Base-by-base conservation (phyloP, 2,329 filamentous ascomycete genomes). In the Phyllachora maydis region DNA sequence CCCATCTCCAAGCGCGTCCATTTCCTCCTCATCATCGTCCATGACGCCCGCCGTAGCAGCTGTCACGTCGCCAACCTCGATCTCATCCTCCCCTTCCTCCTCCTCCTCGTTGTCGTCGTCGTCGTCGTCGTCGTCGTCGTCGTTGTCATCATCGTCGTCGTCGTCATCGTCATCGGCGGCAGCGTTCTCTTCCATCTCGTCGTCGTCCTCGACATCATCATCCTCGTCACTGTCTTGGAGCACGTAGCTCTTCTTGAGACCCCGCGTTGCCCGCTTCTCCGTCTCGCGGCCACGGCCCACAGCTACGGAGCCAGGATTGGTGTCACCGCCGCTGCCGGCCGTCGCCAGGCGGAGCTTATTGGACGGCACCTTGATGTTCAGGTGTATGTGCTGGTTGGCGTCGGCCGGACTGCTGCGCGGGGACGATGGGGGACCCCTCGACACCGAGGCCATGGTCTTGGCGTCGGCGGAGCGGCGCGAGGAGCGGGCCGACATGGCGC, bases 231-330 rank as follows among this genome's bases (percentile, higher is more conserved):
- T 39, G 3, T 46, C 50, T 30, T 66, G 62, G 13, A 69, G 57
- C 17, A 65, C 58, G 26, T 68, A 68, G 33, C 54, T 66, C 45
- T 66, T 67, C 44, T 64, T 63, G 11, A 50, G 52, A 5, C 56
- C 58, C 6, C 61, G 54, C 28, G 58, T 63, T 5, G 38, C 32
- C 23, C 62, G 51, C 34, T 59, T 61, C 18, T 56, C 54, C 14
- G 51, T 22, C 8, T 14, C 20, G 11, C 20, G 20, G 11, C 20
- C 19, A 23, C 40, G 37, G 27, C 30, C 36, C 7, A 34, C 30
- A 9, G 35, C 31, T 11, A n/a, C n/a, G 15, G 33, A 38, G 32
- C 35, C 37, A 32, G 42, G 34, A 22, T 43, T 47, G n/a, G n/a
- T n/a, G n/a, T n/a, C n/a, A n/a, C n/a, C n/a, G 21, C 40, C 21